Percentiles rank a stretch among this genome's conserved stretches.
These are phyloP conservation scores for Cyberlindnera bimundalis DNA, from an alignment of 805 yeast genomes.

Conservation along the genomic window DNA sequence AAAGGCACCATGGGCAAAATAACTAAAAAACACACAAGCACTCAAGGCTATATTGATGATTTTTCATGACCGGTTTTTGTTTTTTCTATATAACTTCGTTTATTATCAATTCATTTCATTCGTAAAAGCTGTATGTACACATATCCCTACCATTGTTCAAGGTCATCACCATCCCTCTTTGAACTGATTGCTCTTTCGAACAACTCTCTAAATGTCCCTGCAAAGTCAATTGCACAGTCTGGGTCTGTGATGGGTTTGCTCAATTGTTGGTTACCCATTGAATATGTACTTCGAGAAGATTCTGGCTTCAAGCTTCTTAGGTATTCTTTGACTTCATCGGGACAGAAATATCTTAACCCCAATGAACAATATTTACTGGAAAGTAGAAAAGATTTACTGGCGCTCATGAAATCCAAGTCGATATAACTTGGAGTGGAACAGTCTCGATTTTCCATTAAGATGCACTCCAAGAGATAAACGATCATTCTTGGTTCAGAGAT, in stretches of 20 bases:
- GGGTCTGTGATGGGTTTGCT: background rate
- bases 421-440: background rate
- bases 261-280: background rate
- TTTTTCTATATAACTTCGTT: background rate
- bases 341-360: constrained; percentile 3
- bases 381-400: constrained; percentile 1
- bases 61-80: background rate
- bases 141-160: no score
- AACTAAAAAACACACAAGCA: no score
- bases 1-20: constrained; percentile 2
- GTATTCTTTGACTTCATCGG: constrained; percentile 1
- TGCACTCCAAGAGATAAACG: background rate
- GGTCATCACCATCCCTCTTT: background rate
- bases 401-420: constrained; percentile 1
- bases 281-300: background rate
- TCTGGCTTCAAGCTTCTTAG: background rate
- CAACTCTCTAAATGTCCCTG: constrained; percentile 2
- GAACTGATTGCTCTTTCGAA: constrained; percentile 1
- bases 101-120: background rate
- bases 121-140: no score
- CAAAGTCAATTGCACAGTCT: background rate
- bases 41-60: no score
- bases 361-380: constrained; percentile 1
- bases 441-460: background rate
- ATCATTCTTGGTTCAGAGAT: background rate